phyloP scores from a whole-genome alignment of 176 grass and related monocot species.

The Calamus simplicifolius region DNA sequence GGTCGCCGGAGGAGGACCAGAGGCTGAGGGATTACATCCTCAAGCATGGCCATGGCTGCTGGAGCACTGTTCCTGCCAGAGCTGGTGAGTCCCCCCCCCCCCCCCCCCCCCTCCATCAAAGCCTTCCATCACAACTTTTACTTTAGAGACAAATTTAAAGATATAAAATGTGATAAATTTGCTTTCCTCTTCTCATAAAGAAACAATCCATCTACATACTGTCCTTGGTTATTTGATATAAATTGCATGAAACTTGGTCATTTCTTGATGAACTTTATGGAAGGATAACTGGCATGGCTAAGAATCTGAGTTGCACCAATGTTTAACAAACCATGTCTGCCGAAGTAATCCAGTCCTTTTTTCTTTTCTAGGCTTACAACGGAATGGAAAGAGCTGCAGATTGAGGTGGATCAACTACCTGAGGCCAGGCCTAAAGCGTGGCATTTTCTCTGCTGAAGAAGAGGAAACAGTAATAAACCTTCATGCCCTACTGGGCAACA shows the following conservation, averaged over 20 bases:
- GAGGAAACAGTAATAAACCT: conserved; percentile 58
- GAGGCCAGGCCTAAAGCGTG: conserved; percentile 83
- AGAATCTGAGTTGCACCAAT: no score
- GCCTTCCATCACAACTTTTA: neutral
- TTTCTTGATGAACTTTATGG: no score
- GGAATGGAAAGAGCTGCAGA: conserved; percentile 97
- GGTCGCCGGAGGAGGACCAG: conserved; percentile 93
- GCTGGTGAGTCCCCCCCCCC: conserved; percentile 49
- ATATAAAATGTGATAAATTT: no score
- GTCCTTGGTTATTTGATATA: no score
- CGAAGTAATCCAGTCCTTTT: neutral
- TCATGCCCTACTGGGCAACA: conserved; percentile 69
- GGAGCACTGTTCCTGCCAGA: conserved; percentile 66
- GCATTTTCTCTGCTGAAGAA: conserved; percentile 60
- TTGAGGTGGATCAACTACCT: conserved; percentile 99
- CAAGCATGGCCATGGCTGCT: conserved; percentile 68
- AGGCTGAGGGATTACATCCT: conserved; percentile 72
- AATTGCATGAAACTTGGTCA: no score
- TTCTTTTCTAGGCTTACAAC: conserved; percentile 41
- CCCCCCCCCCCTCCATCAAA: neutral
- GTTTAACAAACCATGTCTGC: no score
- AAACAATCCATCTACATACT: no score
- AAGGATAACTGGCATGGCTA: no score
- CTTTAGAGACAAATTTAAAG: no score
- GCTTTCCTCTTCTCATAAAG: no score